Base-by-base conservation (phyloP, 306 rosid genomes). In the Sicyos baderoa region DNA sequence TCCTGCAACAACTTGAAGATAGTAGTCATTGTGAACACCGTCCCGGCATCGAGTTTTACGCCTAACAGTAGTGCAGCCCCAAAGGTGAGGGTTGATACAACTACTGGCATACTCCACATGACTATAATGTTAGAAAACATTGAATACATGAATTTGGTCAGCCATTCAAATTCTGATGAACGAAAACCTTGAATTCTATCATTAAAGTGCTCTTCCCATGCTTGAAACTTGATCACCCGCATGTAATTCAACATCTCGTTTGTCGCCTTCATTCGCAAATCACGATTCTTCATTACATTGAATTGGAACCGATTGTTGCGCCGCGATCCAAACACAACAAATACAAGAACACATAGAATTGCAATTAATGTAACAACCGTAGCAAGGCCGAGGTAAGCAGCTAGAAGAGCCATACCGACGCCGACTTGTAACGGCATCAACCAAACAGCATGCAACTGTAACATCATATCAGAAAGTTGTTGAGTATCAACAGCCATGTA, bases 1-100 rank as follows among this genome's bases (percentile, higher is more conserved):
- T 89, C 98, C 77, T 92, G 98, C 50, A 92, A 77, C 60, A 89
- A 79, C 21, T 92, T 84, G 59, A 92, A 92, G 15, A 95, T 89
- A 10, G 98, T 96, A 25, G 90, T 74, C 59, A 96, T 90, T 1
- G 98, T 89, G 57, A 92, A 84, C 13, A 87, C 98, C 0, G 83
- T 83, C 16, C 89, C 96, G 5, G 96, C 77, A 7, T 88, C 88
- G 10, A 92, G 76, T 21, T 87, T 89, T 8, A 85, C 85, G n/a
- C 87, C 77, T 25, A 89, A 40, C 10, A 61, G 22, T 40, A 88
- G 81, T 42, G 97, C 90, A 45, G 85, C 89, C 11, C 88, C 87
- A 73, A 93, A 93, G 54, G 98, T 93, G 79, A 81, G 75, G 48
- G 85, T 90, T 10, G 98, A 89, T 77, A 93, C 86, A 13, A 93